Evolutionary conservation across 2,329 filamentous ascomycete species (phyloP).

Genomic region (Neoascochyta sp.): DNA sequence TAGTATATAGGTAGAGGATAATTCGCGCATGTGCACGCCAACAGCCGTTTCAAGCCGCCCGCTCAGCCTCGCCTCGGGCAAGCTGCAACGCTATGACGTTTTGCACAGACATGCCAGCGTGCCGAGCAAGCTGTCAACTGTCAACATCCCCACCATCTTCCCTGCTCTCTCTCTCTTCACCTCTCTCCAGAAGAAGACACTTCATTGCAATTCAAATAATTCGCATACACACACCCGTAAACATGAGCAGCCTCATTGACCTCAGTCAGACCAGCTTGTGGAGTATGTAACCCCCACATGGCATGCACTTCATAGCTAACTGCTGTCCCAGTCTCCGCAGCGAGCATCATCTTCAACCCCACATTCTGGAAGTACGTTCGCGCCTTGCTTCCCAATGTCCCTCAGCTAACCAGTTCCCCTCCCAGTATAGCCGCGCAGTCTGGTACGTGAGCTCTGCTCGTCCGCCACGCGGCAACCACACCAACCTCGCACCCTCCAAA

Average conservation of each 20-base stretch:
- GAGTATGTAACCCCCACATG: slow-evolving; percentile 37
- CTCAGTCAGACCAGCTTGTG: slow-evolving; percentile 48
- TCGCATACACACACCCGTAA: too few species aligned
- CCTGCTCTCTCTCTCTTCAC: neutral
- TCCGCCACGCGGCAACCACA: slow-evolving; percentile 11
- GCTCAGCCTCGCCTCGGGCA: slow-evolving; percentile 9
- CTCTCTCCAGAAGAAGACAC: too few species aligned
- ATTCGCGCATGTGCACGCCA: too few species aligned
- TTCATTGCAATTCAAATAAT: too few species aligned
- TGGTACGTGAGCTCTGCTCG: slow-evolving; percentile 55
- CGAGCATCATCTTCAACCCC: slow-evolving; percentile 87
- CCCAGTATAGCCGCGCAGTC: slow-evolving; percentile 74
- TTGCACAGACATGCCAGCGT: slow-evolving; percentile 21
- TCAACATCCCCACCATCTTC: slow-evolving; percentile 16
- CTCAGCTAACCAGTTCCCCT: slow-evolving; percentile 3
- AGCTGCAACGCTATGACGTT: slow-evolving; percentile 27
- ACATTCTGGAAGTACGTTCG: slow-evolving; percentile 92
- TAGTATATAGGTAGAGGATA: too few species aligned
- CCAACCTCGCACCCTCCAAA: slow-evolving; percentile 8
- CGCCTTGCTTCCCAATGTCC: neutral
- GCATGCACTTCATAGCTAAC: slow-evolving; percentile 1
- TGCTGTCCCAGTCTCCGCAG: slow-evolving; percentile 63
- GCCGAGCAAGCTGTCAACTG: slow-evolving; percentile 14
- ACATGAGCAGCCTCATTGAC: slow-evolving; percentile 36
- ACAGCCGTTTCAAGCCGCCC: too few species aligned